phyloP scores from a whole-genome alignment of 2,329 filamentous ascomycete genomes.

The Colletotrichum abscissum region DNA sequence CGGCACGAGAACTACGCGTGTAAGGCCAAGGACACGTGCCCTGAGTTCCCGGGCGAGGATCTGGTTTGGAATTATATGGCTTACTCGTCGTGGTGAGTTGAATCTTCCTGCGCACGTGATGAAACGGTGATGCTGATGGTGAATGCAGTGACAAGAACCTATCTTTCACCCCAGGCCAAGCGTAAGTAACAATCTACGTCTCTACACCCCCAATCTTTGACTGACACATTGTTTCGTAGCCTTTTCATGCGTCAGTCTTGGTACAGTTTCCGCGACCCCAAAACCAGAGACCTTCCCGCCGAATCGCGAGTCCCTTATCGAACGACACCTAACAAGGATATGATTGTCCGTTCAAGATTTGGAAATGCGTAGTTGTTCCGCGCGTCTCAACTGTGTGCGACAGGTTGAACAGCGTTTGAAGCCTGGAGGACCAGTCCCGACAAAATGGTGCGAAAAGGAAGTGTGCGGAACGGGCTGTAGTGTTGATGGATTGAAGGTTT shows the following conservation, averaged over 20 bases:
- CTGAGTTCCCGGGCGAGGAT: neutral
- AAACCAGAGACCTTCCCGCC: neutral
- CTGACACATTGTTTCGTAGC: neutral
- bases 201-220: neutral
- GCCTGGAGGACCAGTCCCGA: neutral
- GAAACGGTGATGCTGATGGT: neutral
- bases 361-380: neutral
- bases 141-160: neutral
- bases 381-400: neutral
- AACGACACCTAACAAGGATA: neutral
- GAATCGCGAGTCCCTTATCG: neutral
- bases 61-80: constrained; percentile 2
- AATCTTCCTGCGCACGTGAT: neutral
- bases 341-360: neutral
- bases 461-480: neutral
- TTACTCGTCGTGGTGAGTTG: neutral
- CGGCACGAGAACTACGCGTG: no score
- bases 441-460: neutral
- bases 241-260: neutral
- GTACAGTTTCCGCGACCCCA: neutral
- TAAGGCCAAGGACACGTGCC: neutral
- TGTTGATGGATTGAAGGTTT: neutral
- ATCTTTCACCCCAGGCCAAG: neutral
- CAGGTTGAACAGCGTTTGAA: neutral
- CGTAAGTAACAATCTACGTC: neutral